Base-by-base conservation (phyloP, 2,329 filamentous ascomycete genomes). In the Hymenotorrendiella dingleyae region DNA sequence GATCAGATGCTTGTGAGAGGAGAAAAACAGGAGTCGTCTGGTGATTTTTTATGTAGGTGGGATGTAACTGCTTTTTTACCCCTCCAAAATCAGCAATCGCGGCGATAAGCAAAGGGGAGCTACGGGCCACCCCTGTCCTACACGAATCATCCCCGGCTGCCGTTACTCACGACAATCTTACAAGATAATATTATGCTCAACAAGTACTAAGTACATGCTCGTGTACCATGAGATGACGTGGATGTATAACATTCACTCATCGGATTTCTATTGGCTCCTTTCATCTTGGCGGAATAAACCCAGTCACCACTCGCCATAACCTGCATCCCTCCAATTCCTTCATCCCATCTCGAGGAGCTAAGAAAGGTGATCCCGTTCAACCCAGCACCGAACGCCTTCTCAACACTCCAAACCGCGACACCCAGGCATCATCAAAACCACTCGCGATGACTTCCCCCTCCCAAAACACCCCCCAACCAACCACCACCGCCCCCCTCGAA, bases 401-500 rank as follows among this genome's bases (percentile, higher is more conserved):
- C 22, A n/a, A 11, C 6, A n/a, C n/a, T n/a, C n/a, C n/a, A n/a
- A 23, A 27, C n/a, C 35, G 17, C 11, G 14, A 32, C 7, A 9
- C 23, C 14, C 35, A 37, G n/a, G n/a, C n/a, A n/a, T 17, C 35
- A 38, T 29, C 37, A 21, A 12, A 23, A 22, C 9, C 24, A 9
- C 35, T 45, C 49, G 50, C 39, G n/a, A 56, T 57, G 46, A 36
- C 47, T 16, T 50, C 45, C 24, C 43, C 52, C 20, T 45, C 49
- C 23, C 53, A 49, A 43, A 20, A 12, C 14, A 22, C 14, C 39
- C 16, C 23, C 53, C 48, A 43, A 20, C 12, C 14, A 22, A n/a
- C 39, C 16, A 16, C 51, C 67, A 55, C 66, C 36, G 60, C 61
- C 52, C 54, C 58, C 46, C 54, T 63, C 45, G 54, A 53, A 37